These are phyloP conservation scores for Coemansia nantahalensis DNA, from an alignment of 192 early-diverging fungal genomes.

Conservation along the genomic window DNA sequence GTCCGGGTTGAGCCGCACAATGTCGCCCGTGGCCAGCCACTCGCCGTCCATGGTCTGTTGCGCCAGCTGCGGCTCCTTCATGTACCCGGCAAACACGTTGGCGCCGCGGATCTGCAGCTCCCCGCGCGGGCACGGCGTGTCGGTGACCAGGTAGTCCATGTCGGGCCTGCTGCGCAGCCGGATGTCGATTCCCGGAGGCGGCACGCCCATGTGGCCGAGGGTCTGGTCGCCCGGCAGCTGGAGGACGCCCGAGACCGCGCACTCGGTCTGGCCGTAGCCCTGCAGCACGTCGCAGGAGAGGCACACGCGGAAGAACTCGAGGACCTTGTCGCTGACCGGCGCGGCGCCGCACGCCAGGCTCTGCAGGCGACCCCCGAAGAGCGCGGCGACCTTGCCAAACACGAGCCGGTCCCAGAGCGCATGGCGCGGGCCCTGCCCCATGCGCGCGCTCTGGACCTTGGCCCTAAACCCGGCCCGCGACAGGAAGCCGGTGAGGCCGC, in stretches of 20 bases:
- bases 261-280: slow-evolving; percentile 86
- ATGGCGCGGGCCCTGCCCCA: slow-evolving; percentile 60
- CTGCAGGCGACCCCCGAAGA: slow-evolving; percentile 71
- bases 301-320: slow-evolving; percentile 69
- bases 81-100: slow-evolving; percentile 71
- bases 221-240: slow-evolving; percentile 53
- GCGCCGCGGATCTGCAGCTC: slow-evolving; percentile 78
- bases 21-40: slow-evolving; percentile 81
- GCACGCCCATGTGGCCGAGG: slow-evolving; percentile 67
- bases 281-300: slow-evolving; percentile 61
- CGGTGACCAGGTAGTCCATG: slow-evolving; percentile 72
- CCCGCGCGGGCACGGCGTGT: slow-evolving; percentile 74
- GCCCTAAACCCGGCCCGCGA: slow-evolving; percentile 51
- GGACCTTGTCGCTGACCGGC: slow-evolving; percentile 66
- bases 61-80: slow-evolving; percentile 71
- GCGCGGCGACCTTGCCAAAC: slow-evolving; percentile 72
- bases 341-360: slow-evolving; percentile 72
- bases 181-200: slow-evolving; percentile 63
- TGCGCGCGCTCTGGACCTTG: slow-evolving; percentile 58
- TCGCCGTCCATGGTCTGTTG: slow-evolving; percentile 66
- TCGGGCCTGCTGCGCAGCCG: slow-evolving; percentile 83
- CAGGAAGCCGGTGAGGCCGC: slow-evolving; percentile 40
- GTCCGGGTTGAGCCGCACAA: slow-evolving; percentile 62
- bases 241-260: slow-evolving; percentile 38
- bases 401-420: slow-evolving; percentile 82